Percentiles rank a stretch among this genome's conserved stretches.
Evolutionary conservation across 2,329 filamentous ascomycete genomes (phyloP).

Genomic region (Achaetomium macrosporum): DNA sequence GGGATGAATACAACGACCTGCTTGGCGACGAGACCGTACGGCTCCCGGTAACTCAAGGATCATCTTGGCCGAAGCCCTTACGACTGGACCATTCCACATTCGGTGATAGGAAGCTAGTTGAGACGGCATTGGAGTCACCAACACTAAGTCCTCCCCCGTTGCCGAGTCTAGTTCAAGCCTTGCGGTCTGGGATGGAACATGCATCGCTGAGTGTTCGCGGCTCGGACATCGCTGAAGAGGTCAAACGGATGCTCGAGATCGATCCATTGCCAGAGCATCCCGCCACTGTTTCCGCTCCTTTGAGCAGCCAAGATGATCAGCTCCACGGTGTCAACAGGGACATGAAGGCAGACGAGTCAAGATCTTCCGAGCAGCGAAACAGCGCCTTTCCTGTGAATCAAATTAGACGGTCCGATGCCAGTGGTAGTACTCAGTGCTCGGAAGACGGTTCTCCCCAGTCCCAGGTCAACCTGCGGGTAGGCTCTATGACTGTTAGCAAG

Average conservation of each 20-base stretch:
- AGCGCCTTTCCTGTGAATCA: slow-evolving; percentile 23
- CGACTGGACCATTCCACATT: slow-evolving; percentile 46
- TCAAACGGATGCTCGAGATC: slow-evolving; percentile 43
- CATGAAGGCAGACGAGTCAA: slow-evolving; percentile 21
- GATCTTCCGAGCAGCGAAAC: slow-evolving; percentile 15
- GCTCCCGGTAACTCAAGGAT: slow-evolving; percentile 46
- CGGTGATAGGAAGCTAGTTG: slow-evolving; percentile 32
- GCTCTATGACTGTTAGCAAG: slow-evolving; percentile 79
- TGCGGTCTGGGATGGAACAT: slow-evolving; percentile 26
- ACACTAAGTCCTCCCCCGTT: slow-evolving; percentile 34
- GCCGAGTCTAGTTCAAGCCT: slow-evolving; percentile 30
- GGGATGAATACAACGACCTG: slow-evolving; percentile 90
- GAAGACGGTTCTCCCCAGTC: slow-evolving; percentile 58
- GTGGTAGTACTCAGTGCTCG: slow-evolving; percentile 42
- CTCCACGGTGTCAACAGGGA: slow-evolving; percentile 26
- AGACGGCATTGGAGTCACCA: slow-evolving; percentile 42
- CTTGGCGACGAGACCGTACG: slow-evolving; percentile 56
- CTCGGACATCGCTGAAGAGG: slow-evolving; percentile 48
- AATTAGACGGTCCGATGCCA: slow-evolving; percentile 39
- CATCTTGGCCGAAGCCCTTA: slow-evolving; percentile 47
- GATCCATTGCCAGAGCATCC: slow-evolving; percentile 39
- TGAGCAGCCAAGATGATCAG: slow-evolving; percentile 36
- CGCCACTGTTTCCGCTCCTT: slow-evolving; percentile 39
- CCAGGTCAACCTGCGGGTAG: slow-evolving; percentile 70
- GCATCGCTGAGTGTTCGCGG: slow-evolving; percentile 49